Base-by-base conservation (phyloP, 2,329 filamentous ascomycete genomes). In the Zelopaecilomyces penicillatus region DNA sequence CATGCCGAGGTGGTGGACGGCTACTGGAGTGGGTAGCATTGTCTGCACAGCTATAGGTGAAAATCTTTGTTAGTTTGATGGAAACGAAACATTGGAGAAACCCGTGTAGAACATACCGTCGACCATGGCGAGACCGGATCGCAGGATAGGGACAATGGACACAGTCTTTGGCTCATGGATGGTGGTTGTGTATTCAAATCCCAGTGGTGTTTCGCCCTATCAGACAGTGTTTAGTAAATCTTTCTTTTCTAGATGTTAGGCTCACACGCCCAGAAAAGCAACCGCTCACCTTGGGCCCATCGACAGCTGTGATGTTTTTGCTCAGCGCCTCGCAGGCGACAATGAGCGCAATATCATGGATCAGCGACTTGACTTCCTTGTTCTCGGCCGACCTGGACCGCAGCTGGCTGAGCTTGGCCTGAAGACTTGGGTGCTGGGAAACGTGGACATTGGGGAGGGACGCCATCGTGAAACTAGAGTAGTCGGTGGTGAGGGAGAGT, bases 1-100 rank as follows among this genome's bases (percentile, higher is more conserved):
- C 59, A 97, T 83, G 53, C 93, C 91, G 6, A 97, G 83, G 64
- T 97, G 91, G 70, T 97, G 89, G 52, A 96, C 79, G 5, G 89
- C 83, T 30, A 91, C 85, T 10, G 87, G 77, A 33, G 66, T 62
- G 12, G 91, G 90, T 47, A 97, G 87, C 57, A 97, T 75, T 29
- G 82, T 82, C 69, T 91, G 83, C 37, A 95, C 71, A 28, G 88
- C 85, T 85, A 55, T 9, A n/a, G 33, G 33, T 45, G 48, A 54
- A 44, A 34, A 48, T 41, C 0, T 8, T 34, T 35, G 31, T 5
- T 4, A 30, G 10, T 35, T 28, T 12, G 19, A 37, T 19, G 19
- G 19, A 19, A 19, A 19, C 19, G 19, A 19, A 19, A 19, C 31
- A 31, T 11, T 31, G 41, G n/a, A n/a, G n/a, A 34, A 9, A 7